phyloP scores from a whole-genome alignment of 768 basidiomycete genomes.

The Collybiopsis luxurians region DNA sequence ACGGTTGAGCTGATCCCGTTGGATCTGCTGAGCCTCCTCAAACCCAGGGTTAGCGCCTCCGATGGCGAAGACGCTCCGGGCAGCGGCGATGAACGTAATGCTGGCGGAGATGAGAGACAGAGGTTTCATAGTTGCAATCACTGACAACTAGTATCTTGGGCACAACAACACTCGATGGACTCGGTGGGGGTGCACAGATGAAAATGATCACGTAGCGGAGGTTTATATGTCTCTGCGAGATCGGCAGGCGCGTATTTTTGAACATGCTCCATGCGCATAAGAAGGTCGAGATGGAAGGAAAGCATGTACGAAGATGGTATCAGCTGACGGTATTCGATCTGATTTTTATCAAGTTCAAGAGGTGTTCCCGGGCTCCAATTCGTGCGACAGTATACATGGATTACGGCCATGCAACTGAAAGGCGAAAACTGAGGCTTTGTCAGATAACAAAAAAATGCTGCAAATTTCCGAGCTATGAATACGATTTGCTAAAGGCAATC shows the following conservation, averaged over 20 bases:
- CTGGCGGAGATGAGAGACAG: slow-evolving; percentile 9
- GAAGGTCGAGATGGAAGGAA: not conserved
- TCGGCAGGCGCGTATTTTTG: slow-evolving; percentile 1
- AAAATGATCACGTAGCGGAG: not conserved
- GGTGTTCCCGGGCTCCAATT: not conserved
- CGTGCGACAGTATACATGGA: too few species aligned
- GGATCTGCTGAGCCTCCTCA: slow-evolving; percentile 41
- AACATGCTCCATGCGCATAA: slow-evolving; percentile 1
- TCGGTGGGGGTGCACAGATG: not conserved
- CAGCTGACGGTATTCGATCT: not conserved
- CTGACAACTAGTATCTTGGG: too few species aligned
- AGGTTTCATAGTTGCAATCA: not conserved
- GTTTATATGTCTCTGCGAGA: not conserved
- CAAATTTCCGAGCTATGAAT: too few species aligned
- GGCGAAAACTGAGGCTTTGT: too few species aligned
- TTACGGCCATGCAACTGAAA: too few species aligned
- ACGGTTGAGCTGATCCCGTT: slow-evolving; percentile 42
- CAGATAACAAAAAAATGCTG: too few species aligned
- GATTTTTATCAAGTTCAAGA: not conserved
- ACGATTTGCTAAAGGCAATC: not conserved
- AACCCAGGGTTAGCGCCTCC: slow-evolving; percentile 35
- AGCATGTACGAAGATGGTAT: not conserved
- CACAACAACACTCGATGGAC: not conserved
- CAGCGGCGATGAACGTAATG: not conserved
- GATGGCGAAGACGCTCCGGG: slow-evolving; percentile 15